Base-by-base conservation (phyloP, 768 basidiomycete genomes). In the Rhizopogon roseolus region DNA sequence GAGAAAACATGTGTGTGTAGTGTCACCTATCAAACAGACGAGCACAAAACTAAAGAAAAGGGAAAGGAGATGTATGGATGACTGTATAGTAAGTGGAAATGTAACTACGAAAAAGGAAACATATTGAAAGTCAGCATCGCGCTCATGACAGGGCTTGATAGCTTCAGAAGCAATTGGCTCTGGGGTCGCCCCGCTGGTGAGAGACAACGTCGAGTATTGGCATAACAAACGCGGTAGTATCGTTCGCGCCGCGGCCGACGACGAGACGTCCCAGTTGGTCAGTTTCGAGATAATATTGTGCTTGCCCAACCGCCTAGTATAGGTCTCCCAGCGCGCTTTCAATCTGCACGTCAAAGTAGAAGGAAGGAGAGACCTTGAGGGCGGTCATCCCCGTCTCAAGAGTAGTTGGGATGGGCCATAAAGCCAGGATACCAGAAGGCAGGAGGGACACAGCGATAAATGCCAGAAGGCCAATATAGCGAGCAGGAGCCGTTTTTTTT, bases 181-280 rank as follows among this genome's bases (percentile, higher is more conserved):
- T 5, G 58, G 60, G 0, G 50, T 6, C 3, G 62, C 61, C 2
- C 59, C 61, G 0, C 54, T 34, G 0, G 54, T 41, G 38, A 75
- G 65, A 10, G 60, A 52, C 28, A 76, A 57, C 10, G 53, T 56
- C 22, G 60, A 0, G 54, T 41, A 2, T 53, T 41, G 1, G 73
- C 75, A 6, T 11, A 9, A 51, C 10, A 43, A 77, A 49, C 2
- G 64, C 57, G 4, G 62, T 38, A 0, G 59, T 57, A 53, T 76
- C 71, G 39, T 61, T 64, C 14, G 66, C 60, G 0, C 70, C 73
- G 13, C 76, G 69, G 3, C 74, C 73, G 28, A 76, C 67, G 55
- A 75, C 71, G 29, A 77, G 71, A 39, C 71, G 68, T 19, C 72
- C 64, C 14, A 75, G 69, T 49, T 64, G 65, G 57, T 77, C 76